phyloP scores from a whole-genome alignment of 2,329 filamentous ascomycete genomes.

The Colletotrichum phormii region DNA sequence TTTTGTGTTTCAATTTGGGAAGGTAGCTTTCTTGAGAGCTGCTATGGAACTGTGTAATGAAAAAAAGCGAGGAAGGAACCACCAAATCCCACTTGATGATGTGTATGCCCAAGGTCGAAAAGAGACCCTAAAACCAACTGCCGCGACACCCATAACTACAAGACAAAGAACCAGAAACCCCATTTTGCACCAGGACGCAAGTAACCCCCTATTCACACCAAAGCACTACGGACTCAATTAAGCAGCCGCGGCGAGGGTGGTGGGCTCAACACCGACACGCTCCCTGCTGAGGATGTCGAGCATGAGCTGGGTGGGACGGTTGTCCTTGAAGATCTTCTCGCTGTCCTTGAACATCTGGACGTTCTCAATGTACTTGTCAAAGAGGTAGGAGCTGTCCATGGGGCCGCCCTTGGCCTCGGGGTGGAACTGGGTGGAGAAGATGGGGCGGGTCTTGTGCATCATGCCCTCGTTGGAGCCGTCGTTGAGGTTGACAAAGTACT shows the following conservation, averaged over 20 bases:
- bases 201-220: background rate
- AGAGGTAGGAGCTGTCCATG: constrained; percentile 94
- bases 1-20: constrained; percentile 18
- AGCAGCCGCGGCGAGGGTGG: constrained; percentile 64
- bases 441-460: constrained; percentile 95
- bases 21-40: constrained; percentile 11
- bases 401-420: constrained; percentile 98
- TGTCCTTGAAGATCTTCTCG: constrained; percentile 84
- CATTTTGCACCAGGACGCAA: background rate
- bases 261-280: constrained; percentile 88
- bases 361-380: constrained; percentile 94
- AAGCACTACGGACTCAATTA: constrained; percentile 40
- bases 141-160: constrained; percentile 7
- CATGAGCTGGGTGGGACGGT: constrained; percentile 86
- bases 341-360: constrained; percentile 90
- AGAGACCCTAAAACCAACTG: background rate
- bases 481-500: constrained; percentile 98
- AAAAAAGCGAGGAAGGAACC: constrained; percentile 23
- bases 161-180: background rate
- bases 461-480: constrained; percentile 97
- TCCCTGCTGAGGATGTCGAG: constrained; percentile 94
- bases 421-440: constrained; percentile 99
- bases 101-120: constrained; percentile 9
- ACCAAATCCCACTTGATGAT: background rate
- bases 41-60: constrained; percentile 9